phyloP scores from a whole-genome alignment of 2,329 filamentous ascomycete species.

The Talaromyces sp. region DNA sequence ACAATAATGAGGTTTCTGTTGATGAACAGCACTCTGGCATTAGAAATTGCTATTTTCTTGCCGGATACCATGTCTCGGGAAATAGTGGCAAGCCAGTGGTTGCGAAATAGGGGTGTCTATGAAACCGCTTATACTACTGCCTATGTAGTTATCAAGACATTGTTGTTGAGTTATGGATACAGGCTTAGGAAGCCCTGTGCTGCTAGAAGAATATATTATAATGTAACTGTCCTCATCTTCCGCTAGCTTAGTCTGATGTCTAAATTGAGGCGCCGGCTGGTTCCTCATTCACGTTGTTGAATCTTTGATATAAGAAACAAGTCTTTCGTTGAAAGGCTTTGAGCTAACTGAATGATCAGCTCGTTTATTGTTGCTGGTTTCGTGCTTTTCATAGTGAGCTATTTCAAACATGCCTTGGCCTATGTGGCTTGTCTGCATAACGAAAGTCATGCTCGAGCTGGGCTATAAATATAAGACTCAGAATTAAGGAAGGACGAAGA shows the following conservation, averaged over 20 bases:
- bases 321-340: no score
- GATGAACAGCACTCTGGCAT: not conserved
- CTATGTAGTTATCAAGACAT: not conserved
- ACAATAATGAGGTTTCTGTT: not conserved
- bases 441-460: no score
- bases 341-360: no score
- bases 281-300: no score
- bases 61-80: not conserved
- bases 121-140: conserved; percentile 1
- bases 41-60: not conserved
- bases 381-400: no score
- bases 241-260: not conserved
- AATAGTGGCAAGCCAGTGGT: not conserved
- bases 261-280: not conserved
- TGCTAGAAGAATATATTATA: conserved; percentile 19
- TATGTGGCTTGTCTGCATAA: no score
- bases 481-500: no score
- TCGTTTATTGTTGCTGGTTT: no score
- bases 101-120: not conserved
- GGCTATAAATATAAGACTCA: no score
- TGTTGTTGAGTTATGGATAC: conserved; percentile 12
- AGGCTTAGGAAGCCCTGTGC: conserved; percentile 20
- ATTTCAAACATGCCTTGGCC: no score
- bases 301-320: no score
- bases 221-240: not conserved